Evolutionary conservation across 352 stramenopile genomes (phyloP).

Genomic region (Globisporangium camurandrum): DNA sequence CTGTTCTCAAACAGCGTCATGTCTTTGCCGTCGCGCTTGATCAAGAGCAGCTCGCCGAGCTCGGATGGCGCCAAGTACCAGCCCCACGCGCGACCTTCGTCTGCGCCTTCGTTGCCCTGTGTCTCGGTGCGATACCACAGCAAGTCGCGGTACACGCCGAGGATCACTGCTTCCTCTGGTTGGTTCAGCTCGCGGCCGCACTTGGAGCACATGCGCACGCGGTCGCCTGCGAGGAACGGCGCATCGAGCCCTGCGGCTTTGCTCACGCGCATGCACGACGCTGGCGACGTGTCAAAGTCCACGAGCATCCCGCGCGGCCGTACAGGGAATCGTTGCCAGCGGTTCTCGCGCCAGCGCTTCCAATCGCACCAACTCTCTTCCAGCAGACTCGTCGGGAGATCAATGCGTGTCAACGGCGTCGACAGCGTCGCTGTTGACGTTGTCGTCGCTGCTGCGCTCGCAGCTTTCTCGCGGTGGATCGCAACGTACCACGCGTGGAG

Average conservation of each 20-base stretch:
- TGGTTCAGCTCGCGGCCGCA: constrained; percentile 93
- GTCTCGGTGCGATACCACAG: constrained; percentile 95
- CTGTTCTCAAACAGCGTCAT: constrained; percentile 83
- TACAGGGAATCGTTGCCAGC: constrained; percentile 73
- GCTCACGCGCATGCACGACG: constrained; percentile 86
- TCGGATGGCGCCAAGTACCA: constrained; percentile 96
- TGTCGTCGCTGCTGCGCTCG: constrained; percentile 5
- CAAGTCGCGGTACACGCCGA: constrained; percentile 88
- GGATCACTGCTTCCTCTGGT: constrained; percentile 93
- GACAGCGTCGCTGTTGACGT: constrained; percentile 1
- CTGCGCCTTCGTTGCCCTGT: constrained; percentile 93
- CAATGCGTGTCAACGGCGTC: constrained; percentile 9
- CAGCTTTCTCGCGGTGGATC: constrained; percentile 23
- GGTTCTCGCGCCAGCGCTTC: constrained; percentile 78
- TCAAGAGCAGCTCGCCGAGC: constrained; percentile 70
- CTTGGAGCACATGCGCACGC: constrained; percentile 90
- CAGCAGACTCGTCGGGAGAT: constrained; percentile 52
- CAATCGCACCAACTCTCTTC: constrained; percentile 76
- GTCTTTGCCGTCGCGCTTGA: constrained; percentile 77
- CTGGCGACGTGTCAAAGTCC: constrained; percentile 90
- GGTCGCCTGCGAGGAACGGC: constrained; percentile 91
- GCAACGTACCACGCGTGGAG: constrained; percentile 79
- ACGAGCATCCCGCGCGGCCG: constrained; percentile 86
- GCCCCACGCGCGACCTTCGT: constrained; percentile 88
- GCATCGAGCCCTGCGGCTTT: constrained; percentile 81